These are phyloP conservation scores for Dillenia turbinata DNA, from an alignment of 164 flowering plant species.

Conservation along the genomic window DNA sequence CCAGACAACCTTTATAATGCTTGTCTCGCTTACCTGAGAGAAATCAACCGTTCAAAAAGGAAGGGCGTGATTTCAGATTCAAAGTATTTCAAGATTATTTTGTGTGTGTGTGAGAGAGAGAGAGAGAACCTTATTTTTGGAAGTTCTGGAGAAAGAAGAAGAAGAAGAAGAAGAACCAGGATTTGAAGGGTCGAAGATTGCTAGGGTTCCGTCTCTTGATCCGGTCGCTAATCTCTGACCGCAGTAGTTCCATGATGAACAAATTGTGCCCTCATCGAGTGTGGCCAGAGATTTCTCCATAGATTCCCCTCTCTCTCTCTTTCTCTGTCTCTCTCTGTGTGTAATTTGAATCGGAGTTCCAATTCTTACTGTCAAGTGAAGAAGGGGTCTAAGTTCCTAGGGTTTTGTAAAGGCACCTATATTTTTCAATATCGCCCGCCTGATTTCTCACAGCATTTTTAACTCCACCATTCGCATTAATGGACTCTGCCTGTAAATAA, in stretches of 20 bases:
- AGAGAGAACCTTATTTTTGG: conserved; percentile 40
- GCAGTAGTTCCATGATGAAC: conserved; percentile 82
- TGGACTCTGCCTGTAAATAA: no score
- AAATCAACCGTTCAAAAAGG: neutral
- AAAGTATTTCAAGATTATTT: no score
- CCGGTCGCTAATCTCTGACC: conserved; percentile 75
- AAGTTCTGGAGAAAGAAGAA: conserved; percentile 45
- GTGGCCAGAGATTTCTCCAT: conserved; percentile 66
- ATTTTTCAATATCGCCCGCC: no score
- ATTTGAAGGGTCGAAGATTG: conserved; percentile 58
- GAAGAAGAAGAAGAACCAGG: conserved; percentile 55
- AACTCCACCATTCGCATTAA: no score
- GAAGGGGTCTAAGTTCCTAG: no score
- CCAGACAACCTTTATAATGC: conserved; percentile 70
- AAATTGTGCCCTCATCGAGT: conserved; percentile 54
- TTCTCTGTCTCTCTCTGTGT: neutral
- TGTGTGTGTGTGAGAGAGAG: no score
- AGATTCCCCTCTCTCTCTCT: conserved; percentile 5
- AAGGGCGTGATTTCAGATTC: no score
- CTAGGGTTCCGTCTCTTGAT: conserved; percentile 55
- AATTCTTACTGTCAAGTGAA: no score
- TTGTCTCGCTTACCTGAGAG: conserved; percentile 45
- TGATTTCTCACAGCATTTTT: no score
- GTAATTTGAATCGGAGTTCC: no score
- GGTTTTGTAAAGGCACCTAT: no score